Base-by-base conservation (phyloP, 2,329 filamentous ascomycete genomes). In the Penicillium sumatraense region DNA sequence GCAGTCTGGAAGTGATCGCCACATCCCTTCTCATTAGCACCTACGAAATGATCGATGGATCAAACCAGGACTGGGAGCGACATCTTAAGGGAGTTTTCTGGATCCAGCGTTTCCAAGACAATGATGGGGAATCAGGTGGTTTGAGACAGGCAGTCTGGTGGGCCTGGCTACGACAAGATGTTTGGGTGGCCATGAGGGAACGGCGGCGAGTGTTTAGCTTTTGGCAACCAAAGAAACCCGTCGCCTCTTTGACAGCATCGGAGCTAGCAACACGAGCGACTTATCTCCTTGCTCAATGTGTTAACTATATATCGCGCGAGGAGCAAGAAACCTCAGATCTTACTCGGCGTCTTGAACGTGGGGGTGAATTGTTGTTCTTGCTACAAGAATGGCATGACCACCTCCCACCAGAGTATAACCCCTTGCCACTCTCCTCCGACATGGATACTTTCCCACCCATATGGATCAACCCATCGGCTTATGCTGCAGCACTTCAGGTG, bases 1-100 rank as follows among this genome's bases (percentile, higher is more conserved):
- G 78, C 44, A 85, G 81, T 24, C 76, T 77, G 11, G 85, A 88
- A 63, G 73, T 88, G 0, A 76, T 86, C 24, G 81, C 82, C 0
- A 88, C 84, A 0, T 80, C 83, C 0, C 72, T 87, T 0, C 76
- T 87, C 14, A 83, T 88, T 26, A 86, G 83, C 11, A 84, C 83
- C 0, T 88, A 87, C 59, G 85, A 88, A 68, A 88, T 88, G 85
- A 80, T 87, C n/a, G 82, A 86, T 49, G 81, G 80, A 3, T 80
- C 80, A 5, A 78, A 80, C 16, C 68, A 81, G 68, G 80, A 78
- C 41, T 88, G 86, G 85, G 82, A 87, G 57, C 74, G 83, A 2
- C 85, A 88, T 64, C 73, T 88, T 0, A 83, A 86, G 63, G 85
- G 85, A 0, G 83, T 87, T 0, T 88, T 87, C 59, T 87, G 85